Conservation (phyloP, 768 basidiomycete species). For the Hebeloma cylindrosporum region DNA sequence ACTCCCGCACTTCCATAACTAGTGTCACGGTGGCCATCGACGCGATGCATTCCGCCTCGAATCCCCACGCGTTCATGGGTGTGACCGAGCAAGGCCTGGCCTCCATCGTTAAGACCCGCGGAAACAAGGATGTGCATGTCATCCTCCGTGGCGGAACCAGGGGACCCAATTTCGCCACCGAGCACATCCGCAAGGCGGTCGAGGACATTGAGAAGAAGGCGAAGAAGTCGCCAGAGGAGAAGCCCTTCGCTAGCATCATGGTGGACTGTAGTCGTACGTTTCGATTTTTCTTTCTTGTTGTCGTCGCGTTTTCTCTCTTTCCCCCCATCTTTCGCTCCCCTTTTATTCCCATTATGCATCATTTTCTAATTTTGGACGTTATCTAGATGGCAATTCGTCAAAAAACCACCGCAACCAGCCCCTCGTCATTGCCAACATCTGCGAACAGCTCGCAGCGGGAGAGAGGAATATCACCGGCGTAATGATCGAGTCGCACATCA, state of each 20-base stretch:
- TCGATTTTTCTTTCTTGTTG: slow-evolving; percentile 3
- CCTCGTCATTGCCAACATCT: slow-evolving; percentile 69
- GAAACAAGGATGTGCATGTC: slow-evolving; percentile 88
- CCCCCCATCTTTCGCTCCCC: neutral
- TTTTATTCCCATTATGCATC: no score
- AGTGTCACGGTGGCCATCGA: slow-evolving; percentile 90
- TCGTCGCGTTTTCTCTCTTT: slow-evolving; percentile 2
- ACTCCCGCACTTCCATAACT: slow-evolving; percentile 1
- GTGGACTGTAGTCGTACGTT: slow-evolving; percentile 78
- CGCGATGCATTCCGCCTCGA: slow-evolving; percentile 89
- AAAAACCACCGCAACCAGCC: slow-evolving; percentile 96
- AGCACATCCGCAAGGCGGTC: slow-evolving; percentile 66
- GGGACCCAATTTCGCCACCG: slow-evolving; percentile 85
- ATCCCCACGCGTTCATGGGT: slow-evolving; percentile 97
- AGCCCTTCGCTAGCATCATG: slow-evolving; percentile 71
- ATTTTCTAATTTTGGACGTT: no score
- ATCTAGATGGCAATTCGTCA: slow-evolving; percentile 87
- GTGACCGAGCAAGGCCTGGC: slow-evolving; percentile 86
- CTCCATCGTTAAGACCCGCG: slow-evolving; percentile 90
- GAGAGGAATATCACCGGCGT: slow-evolving; percentile 82
- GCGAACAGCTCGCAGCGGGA: slow-evolving; percentile 72
- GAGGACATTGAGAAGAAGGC: slow-evolving; percentile 65
- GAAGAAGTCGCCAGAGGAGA: slow-evolving; percentile 23
- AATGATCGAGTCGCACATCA: slow-evolving; percentile 96
- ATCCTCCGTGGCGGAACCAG: slow-evolving; percentile 92